Evolutionary conservation across 345 rosid species (phyloP), one percentile per base, ranked within the genome.

Genomic region (Brassica carinata): DNA sequence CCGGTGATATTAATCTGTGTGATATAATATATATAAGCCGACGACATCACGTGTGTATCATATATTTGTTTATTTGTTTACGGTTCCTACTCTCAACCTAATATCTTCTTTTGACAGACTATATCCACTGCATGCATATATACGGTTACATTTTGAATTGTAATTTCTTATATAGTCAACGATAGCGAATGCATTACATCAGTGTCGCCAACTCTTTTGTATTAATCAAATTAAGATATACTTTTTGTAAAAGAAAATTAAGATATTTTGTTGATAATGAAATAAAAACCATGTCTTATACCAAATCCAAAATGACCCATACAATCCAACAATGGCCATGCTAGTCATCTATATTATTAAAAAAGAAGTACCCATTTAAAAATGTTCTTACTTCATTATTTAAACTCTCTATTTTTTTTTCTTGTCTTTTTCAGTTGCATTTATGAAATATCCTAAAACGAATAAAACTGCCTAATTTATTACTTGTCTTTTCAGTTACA

Each of bases 71-170:
- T 51, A 51, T 51, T n/a, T n/a, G 58, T 51, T 51, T n/a, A 51
- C 58, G 58, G 58, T 51, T 51, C 58, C 58, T 51, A 51, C 58
- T 51, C 58, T 51, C 58, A n/a, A 51, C 58, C 58, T 51, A 51
- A 51, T 51, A n/a, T 51, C 58, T 5, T 51, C 58, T 51, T 51
- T 51, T 51, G 58, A 51, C 58, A n/a, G 58, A n/a, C 55, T 48
- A 51, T 51, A 51, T 51, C 58, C 58, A 51, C 58, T 51, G 58
- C 18, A 51, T 51, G n/a, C 7, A 43, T 10, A 43, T 45, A 40
- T 8, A 40, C 48, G 10, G 5, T 45, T 45, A 45, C 53, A 45
- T 45, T 45, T 45, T 45, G 3, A 45, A 45, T 11, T 45, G 53
- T 45, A 13, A 19, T 13, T 45, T 13, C 17, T 48, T n/a, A 51